These are phyloP conservation scores for Diaporthe ampelina DNA, from an alignment of 2,329 filamentous ascomycete genomes.

Conservation along the genomic window DNA sequence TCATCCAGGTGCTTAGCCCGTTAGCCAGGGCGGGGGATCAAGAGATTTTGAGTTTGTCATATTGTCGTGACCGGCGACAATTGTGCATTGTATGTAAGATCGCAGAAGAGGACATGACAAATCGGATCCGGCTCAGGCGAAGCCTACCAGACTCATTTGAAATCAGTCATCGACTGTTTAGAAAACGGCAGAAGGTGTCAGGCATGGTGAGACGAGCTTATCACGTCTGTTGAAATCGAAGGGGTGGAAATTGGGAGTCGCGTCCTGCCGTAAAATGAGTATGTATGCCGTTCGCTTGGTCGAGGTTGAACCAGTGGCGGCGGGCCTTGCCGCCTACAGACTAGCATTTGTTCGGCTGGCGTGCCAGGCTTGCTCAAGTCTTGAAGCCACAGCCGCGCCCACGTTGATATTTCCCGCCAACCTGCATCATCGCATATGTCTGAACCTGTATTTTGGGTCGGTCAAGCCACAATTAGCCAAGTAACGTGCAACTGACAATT, in stretches of 20 bases:
- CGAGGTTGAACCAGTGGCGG: conserved; percentile 2
- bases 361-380: conserved; percentile 24
- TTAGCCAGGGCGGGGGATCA: neutral
- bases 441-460: neutral
- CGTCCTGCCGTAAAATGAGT: too few species aligned
- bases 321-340: conserved; percentile 22
- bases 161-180: neutral
- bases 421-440: conserved; percentile 1
- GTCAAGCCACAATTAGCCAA: conserved; percentile 13
- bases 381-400: conserved; percentile 25
- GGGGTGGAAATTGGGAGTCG: neutral
- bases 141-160: neutral
- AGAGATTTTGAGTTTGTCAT: neutral
- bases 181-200: neutral
- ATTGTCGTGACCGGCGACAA: neutral
- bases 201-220: neutral
- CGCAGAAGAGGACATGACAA: neutral
- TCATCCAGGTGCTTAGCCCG: neutral
- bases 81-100: neutral
- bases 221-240: neutral
- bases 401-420: conserved; percentile 7
- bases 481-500: neutral
- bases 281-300: neutral
- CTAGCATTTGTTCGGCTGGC: conserved; percentile 13
- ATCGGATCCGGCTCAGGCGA: neutral